Evolutionary conservation across 2,329 filamentous ascomycete genomes (phyloP).

Genomic region (Metarhizium brunneum): DNA sequence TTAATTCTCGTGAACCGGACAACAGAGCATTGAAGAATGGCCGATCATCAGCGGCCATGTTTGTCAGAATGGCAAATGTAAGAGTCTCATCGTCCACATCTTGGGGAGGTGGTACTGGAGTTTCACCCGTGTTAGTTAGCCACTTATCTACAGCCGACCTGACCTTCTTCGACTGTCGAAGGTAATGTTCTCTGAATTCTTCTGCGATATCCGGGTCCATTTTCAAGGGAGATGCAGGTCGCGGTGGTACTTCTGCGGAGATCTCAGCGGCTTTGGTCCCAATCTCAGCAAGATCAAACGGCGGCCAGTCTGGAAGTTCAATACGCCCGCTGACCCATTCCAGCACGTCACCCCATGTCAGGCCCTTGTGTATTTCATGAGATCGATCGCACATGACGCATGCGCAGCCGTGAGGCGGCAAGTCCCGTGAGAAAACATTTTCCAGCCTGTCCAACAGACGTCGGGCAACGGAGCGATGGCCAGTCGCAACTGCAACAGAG

Average conservation of each 20-base stretch:
- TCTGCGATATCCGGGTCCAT: slow-evolving; percentile 92
- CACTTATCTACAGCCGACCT: slow-evolving; percentile 85
- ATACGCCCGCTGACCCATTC: slow-evolving; percentile 85
- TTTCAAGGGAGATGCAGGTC: slow-evolving; percentile 56
- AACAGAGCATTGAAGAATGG: slow-evolving; percentile 77
- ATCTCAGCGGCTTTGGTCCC: slow-evolving; percentile 49
- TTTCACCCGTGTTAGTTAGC: slow-evolving; percentile 72
- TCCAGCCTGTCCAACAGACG: slow-evolving; percentile 83
- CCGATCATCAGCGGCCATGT: slow-evolving; percentile 65
- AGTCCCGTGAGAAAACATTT: slow-evolving; percentile 86
- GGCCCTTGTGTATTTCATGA: slow-evolving; percentile 55
- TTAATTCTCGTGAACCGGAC: slow-evolving; percentile 47
- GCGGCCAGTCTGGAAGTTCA: slow-evolving; percentile 81
- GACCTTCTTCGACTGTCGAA: slow-evolving; percentile 86
- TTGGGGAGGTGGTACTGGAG: slow-evolving; percentile 65
- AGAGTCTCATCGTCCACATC: slow-evolving; percentile 93
- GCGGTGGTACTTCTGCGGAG: slow-evolving; percentile 49
- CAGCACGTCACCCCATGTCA: slow-evolving; percentile 92
- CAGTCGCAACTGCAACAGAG: slow-evolving; percentile 88
- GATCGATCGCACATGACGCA: slow-evolving; percentile 72
- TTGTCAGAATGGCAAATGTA: slow-evolving; percentile 87
- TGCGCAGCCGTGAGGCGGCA: slow-evolving; percentile 74
- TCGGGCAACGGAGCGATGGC: slow-evolving; percentile 88
- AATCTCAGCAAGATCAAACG: slow-evolving; percentile 64
- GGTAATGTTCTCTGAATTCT: slow-evolving; percentile 85